Percentiles rank a stretch among this genome's conserved stretches.
Conservation (phyloP, 2,329 filamentous ascomycete genomes). For the Stenocarpella maydis region DNA sequence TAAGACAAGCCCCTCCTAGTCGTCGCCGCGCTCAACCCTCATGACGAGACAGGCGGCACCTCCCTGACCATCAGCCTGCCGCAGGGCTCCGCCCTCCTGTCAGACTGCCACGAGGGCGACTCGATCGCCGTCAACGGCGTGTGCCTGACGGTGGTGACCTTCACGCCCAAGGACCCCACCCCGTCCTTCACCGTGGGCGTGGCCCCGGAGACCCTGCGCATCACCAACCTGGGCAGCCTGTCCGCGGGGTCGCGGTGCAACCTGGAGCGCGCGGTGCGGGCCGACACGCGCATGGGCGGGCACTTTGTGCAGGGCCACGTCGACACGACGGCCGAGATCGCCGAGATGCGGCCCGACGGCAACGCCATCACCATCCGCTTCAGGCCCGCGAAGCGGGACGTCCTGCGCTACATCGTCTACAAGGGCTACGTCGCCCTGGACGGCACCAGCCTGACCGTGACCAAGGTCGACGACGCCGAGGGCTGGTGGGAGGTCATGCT, state of each 20-base stretch:
- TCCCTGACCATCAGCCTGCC: conserved; percentile 84
- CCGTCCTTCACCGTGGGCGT: conserved; percentile 87
- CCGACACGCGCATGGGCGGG: conserved; percentile 93
- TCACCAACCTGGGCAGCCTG: conserved; percentile 90
- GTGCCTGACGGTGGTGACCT: conserved; percentile 84
- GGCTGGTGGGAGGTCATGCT: conserved; percentile 97
- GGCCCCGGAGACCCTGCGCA: conserved; percentile 92
- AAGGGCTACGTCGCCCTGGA: conserved; percentile 97
- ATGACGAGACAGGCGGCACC: conserved; percentile 86
- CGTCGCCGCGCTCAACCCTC: conserved; percentile 80
- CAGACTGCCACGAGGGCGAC: conserved; percentile 86
- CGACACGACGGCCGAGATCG: conserved; percentile 83
- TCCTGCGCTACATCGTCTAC: conserved; percentile 90
- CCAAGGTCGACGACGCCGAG: conserved; percentile 79
- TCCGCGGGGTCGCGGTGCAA: conserved; percentile 76
- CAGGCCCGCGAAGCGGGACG: conserved; percentile 70
- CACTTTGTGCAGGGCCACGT: conserved; percentile 99
- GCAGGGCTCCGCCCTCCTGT: conserved; percentile 75
- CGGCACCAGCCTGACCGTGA: conserved; percentile 93
- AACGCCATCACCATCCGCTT: conserved; percentile 91
- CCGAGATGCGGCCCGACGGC: conserved; percentile 78
- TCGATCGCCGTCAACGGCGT: conserved; percentile 96
- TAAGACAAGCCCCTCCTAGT: conserved; percentile 59
- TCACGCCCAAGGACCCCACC: conserved; percentile 46
- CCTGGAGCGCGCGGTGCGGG: conserved; percentile 91